A percentile compares a stretch with the other conserved stretches of the same genome.
Conservation (phyloP, 306 rosid genomes). For the Cicer pinnatifidum region DNA sequence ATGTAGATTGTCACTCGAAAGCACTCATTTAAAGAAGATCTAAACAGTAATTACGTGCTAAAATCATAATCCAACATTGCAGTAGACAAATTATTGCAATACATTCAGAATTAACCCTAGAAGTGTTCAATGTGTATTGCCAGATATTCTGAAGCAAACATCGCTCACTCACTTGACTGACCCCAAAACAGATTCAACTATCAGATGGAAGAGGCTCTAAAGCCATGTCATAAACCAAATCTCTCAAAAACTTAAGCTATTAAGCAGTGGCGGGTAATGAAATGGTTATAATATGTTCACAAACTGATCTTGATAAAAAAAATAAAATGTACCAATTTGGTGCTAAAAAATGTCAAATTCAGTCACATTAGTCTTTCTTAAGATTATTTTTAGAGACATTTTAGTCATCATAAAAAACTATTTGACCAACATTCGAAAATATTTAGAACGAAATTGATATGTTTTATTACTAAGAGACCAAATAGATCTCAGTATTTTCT, state of each 20-base stretch:
- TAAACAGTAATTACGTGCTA: too few relatives aligned
- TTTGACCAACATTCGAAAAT: neutral
- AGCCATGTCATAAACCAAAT: neutral
- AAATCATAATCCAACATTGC: too few relatives aligned
- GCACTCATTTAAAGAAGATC: too few relatives aligned
- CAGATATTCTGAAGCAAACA: too few relatives aligned
- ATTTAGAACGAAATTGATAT: neutral
- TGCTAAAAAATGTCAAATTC: neutral
- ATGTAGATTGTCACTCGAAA: conserved; percentile 9
- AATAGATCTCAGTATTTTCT: neutral
- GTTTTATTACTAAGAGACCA: neutral
- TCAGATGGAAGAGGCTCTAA: neutral
- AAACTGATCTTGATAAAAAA: neutral
- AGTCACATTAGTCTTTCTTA: neutral
- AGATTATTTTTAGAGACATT: neutral
- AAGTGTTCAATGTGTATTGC: too few relatives aligned
- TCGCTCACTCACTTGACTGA: too few relatives aligned
- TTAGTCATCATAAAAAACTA: neutral
- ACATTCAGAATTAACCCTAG: too few relatives aligned
- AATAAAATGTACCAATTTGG: neutral
- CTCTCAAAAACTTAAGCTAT: neutral
- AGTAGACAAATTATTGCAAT: too few relatives aligned
- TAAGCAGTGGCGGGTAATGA: neutral
- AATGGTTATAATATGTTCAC: neutral
- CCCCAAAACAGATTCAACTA: neutral